Base-by-base conservation (phyloP, 2,329 filamentous ascomycete species). In the Boeremia exigua region DNA sequence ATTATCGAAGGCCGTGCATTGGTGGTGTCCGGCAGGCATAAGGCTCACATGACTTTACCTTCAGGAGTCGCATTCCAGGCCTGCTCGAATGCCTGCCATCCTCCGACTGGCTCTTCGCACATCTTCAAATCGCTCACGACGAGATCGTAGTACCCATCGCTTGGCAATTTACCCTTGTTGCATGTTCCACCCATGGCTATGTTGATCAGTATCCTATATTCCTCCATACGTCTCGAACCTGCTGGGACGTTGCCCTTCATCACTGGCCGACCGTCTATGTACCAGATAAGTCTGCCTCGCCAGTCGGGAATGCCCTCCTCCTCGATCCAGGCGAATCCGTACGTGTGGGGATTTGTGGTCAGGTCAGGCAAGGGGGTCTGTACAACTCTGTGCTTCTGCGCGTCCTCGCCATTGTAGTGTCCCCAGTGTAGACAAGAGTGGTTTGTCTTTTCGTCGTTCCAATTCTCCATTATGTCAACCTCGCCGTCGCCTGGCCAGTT, bases 141-240 rank as follows among this genome's bases (percentile, higher is more conserved):
- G 70, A 86, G 78, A 53, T 86, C 84, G 63, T 87, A 86, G 19
- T 74, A 70, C 0, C 84, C 84, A 59, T 86, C 79, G 0, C 63
- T 69, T 0, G 84, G 84, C 12, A 77, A 71, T 63, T 78, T 79
- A 0, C 82, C 83, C 14, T 78, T 71, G 60, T 83, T 86, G 5
- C 86, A 84, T 55, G 83, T 85, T 0, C 84, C 84, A 0, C 84
- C 84, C 81, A 87, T 86, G 1, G 84, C 84, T n/a, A 87, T 77
- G 54, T 87, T 87, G 15, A 87, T 77, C 56, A 86, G 70, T 8
- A 87, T 73, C 15, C 79, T 79, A 72, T 80, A 86, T 25, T 86
- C 84, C 51, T 81, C 79, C 71, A 87, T 78, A 6, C 80, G 77
- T 11, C 84, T 74, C 2, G 82, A 85, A 0, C 83, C 83, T 1